Evolutionary conservation across 805 yeast genomes (phyloP), one percentile per base, ranked within the genome.

Genomic region (fission yeast (Schizosaccharomyces pombe)): DNA sequence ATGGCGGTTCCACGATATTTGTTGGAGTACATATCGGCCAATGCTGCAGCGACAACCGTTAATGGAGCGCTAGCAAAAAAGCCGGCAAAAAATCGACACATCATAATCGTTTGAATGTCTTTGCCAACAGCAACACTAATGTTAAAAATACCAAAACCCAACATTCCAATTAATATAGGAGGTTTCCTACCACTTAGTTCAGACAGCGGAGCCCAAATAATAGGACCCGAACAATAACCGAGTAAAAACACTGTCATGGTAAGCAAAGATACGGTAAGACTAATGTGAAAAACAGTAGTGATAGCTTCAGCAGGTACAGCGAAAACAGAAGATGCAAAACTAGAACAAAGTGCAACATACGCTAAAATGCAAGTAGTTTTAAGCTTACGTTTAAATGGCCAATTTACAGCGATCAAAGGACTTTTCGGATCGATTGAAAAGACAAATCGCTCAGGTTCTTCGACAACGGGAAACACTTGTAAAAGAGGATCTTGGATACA

Each of bases 141-240:
- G 51, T 73, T 72, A 66, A 85, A 83, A 51, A 75, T 61, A 22
- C 74, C 68, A 62, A 75, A 75, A 1, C 80, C 75, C 43, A 83
- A 68, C 3, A 73, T 65, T 4, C 86, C 75, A 2, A 77, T 58
- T 1, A 81, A 58, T 55, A 82, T 61, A 14, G 83, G 78, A 16
- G 73, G 65, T 63, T 75, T 75, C 65, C 94, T 75, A 55, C 64
- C 64, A 26, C 53, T 56, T 37, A 80, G 62, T 64, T 82, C 94
- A n/a, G 89, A 80, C 37, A 82, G 64, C 3, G 94, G 95, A 28
- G 91, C 95, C 85, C 91, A 87, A 37, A 85, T 62, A 53, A 87
- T 71, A 2, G 97, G 97, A 19, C 96, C 95, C 0, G 85, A 74
- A 0, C 95, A 96, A 67, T 86, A 89, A 9, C 96, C 97, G 47